Evolutionary conservation across 2,329 filamentous ascomycete genomes (phyloP).

Genomic region (Beauveria sp.): DNA sequence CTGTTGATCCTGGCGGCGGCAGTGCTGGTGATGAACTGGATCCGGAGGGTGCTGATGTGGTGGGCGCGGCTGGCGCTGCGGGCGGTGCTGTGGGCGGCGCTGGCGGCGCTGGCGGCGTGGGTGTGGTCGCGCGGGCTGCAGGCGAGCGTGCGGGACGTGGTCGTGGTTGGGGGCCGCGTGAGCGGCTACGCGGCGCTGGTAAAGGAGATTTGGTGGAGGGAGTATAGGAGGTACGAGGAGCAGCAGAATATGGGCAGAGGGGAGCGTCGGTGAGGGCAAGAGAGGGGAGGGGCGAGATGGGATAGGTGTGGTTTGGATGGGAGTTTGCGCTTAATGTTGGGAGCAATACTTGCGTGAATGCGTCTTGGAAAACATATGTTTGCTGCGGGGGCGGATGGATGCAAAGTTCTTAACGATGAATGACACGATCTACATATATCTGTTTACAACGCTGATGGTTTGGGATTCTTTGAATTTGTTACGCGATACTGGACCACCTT

Average conservation of each 20-base stretch:
- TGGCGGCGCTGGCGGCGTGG: conserved; percentile 46
- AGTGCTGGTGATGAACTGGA: conserved; percentile 61
- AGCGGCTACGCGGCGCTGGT: conserved; percentile 39
- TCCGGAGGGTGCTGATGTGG: conserved; percentile 66
- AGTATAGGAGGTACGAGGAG: conserved; percentile 51
- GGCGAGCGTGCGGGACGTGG: conserved; percentile 53
- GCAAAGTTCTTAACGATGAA: background rate
- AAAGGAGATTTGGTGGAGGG: conserved; percentile 46
- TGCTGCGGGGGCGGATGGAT: background rate
- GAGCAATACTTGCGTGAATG: background rate
- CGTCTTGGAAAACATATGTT: background rate
- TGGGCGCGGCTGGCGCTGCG: conserved; percentile 62
- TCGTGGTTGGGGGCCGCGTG: conserved; percentile 34
- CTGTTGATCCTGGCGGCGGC: conserved; percentile 38
- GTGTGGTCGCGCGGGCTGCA: conserved; percentile 60
- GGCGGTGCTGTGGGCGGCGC: conserved; percentile 54
- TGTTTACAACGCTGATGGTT: background rate
- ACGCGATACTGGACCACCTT: background rate
- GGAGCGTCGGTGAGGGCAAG: background rate
- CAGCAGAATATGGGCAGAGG: conserved; percentile 26
- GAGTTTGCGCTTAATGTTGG: background rate
- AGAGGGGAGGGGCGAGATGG: background rate
- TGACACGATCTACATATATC: background rate
- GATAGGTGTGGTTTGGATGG: background rate
- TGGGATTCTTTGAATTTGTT: background rate